A percentile compares a stretch with the other conserved stretches of the same genome.
Conservation (phyloP, 2,329 filamentous ascomycete genomes). For the Nothophoma quercina region DNA sequence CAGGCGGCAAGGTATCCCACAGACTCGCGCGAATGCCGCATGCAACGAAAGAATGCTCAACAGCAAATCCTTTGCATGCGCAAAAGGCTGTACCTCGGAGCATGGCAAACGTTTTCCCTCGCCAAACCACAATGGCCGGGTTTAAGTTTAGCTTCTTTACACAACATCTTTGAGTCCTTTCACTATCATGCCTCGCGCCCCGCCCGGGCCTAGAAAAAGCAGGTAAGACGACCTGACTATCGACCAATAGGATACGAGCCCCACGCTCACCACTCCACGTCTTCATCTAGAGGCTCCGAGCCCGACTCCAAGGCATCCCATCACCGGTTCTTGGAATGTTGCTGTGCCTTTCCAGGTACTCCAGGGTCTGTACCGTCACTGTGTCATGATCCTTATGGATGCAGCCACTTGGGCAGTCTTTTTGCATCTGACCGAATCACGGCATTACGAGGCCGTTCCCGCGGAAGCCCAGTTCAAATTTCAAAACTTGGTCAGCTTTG, state of each 20-base stretch:
- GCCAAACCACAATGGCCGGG: conserved; percentile 19
- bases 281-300: conserved; percentile 14
- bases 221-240: conserved; percentile 33
- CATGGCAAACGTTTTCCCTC: conserved; percentile 8
- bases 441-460: conserved; percentile 13
- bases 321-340: conserved; percentile 34
- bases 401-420: conserved; percentile 32
- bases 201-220: conserved; percentile 28
- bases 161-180: conserved; percentile 20
- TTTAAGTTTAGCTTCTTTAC: conserved; percentile 40
- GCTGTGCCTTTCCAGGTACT: conserved; percentile 32
- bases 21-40: background rate
- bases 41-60: conserved; percentile 9
- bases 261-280: conserved; percentile 15
- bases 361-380: conserved; percentile 29
- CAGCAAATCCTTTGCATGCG: conserved; percentile 15
- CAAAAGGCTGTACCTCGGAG: conserved; percentile 16
- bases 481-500: conserved; percentile 7
- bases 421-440: conserved; percentile 31
- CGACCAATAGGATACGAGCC: conserved; percentile 5
- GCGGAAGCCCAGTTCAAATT: conserved; percentile 4
- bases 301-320: conserved; percentile 38
- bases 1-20: conserved; percentile 5
- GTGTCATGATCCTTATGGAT: conserved; percentile 39
- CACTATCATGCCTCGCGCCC: conserved; percentile 19